Evolutionary conservation across 345 rosid genomes (phyloP).

Genomic region (Lepidium didymum): DNA sequence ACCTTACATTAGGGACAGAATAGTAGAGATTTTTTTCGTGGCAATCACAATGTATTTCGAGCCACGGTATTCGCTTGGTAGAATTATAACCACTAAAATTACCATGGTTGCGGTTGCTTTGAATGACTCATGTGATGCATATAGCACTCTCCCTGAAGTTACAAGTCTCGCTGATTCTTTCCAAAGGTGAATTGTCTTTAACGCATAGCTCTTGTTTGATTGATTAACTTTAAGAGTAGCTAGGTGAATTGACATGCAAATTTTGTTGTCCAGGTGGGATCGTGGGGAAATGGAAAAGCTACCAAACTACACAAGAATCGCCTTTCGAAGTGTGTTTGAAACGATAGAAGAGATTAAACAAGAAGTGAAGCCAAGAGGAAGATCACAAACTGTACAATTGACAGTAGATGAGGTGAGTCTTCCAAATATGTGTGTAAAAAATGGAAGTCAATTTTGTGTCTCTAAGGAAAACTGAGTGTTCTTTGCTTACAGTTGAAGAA

Average conservation of each 20-base stretch:
- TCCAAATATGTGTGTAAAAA: neutral
- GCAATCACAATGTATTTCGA: neutral
- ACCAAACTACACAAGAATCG: neutral
- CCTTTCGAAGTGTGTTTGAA: neutral
- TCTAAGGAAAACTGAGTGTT: neutral
- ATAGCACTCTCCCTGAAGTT: neutral
- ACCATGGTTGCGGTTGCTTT: neutral
- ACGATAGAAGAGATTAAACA: neutral
- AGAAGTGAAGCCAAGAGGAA: neutral
- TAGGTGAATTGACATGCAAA: neutral
- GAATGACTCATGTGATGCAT: constrained; percentile 8
- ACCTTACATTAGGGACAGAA: neutral
- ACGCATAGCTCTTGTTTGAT: neutral
- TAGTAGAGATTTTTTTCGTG: neutral
- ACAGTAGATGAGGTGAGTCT: neutral
- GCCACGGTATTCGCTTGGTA: constrained; percentile 6
- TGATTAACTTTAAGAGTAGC: neutral
- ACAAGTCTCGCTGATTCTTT: neutral
- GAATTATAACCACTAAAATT: neutral
- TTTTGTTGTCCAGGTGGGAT: neutral
- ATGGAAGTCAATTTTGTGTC: neutral
- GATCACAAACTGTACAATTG: neutral
- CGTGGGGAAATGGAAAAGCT: neutral
- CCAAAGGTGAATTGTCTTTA: neutral
- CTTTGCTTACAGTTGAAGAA: neutral